Evolutionary conservation across 169 alveolate genomes (phyloP).

Genomic region (Besnoitia besnoiti): DNA sequence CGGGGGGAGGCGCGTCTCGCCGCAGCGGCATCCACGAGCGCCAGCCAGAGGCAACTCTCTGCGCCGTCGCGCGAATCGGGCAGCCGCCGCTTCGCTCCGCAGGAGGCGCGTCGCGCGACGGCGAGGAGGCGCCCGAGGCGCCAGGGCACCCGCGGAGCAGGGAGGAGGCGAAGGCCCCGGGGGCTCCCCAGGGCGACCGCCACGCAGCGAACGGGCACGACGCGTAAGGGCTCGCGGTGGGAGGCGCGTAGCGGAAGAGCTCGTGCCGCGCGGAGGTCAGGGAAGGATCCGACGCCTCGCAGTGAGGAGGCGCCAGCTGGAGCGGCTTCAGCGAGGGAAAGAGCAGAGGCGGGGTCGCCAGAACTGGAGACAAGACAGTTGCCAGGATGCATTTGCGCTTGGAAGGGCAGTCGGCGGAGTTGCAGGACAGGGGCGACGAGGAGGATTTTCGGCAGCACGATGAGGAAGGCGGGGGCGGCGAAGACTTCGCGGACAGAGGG

Average conservation of each 20-base stretch:
- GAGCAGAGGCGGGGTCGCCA: background rate
- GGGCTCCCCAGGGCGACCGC: background rate
- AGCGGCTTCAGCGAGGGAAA: constrained; percentile 30
- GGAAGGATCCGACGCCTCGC: background rate
- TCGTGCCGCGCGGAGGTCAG: background rate
- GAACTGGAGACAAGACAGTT: background rate
- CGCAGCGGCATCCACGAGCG: too few species aligned
- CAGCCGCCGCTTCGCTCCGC: background rate
- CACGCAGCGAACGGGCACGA: background rate
- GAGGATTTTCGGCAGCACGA: background rate
- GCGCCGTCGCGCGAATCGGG: too few species aligned
- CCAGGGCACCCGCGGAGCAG: too few species aligned
- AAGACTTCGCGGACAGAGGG: background rate
- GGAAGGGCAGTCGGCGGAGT: background rate
- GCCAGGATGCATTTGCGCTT: background rate
- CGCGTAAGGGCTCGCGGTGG: background rate
- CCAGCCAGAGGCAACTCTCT: too few species aligned
- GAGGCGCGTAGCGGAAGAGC: background rate
- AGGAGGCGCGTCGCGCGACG: background rate
- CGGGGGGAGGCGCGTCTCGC: too few species aligned
- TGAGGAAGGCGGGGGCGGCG: background rate
- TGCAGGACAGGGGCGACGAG: background rate
- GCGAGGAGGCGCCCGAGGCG: background rate
- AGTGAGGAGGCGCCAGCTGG: background rate
- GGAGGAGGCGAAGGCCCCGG: background rate